Base-by-base conservation (phyloP, 2,329 filamentous ascomycete species). In the Sphaerulina populicola region DNA sequence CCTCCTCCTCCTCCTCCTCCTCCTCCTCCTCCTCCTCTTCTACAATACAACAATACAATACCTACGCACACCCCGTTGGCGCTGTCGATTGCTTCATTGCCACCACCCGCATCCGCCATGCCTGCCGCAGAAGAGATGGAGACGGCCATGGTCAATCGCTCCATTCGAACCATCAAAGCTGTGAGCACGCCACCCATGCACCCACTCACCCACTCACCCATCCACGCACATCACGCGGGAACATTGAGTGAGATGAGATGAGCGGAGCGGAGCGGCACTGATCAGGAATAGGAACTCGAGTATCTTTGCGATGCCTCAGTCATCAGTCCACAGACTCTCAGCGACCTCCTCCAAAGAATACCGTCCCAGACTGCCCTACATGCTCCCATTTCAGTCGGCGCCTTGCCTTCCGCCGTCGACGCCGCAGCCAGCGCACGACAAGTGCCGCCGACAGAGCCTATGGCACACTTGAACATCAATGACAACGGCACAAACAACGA, bases 101-200 rank as follows among this genome's bases (percentile, higher is more conserved):
- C 37, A 15, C 5, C 36, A n/a, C 4, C 12, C 6, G 4, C 12
- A 11, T n/a, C 4, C 12, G 31, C 31, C 31, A 69, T 68, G 66
- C 58, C 61, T 29, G 57, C 60, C 18, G 45, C 57, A 40, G 72
- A 75, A 62, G 68, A 71, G 55, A 71, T 76, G 66, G 71, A 66
- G 54, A 71, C 73, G 53, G 80, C 80, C 41, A 78, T 81, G 78
- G 81, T 84, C 71, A 93, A 91, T 74, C 81, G 88, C 72, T 90
- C 88, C 66, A 81, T 94, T 66, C 84, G 88, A 59, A 85, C 81
- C 64, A 90, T 95, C 74, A 90, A 88, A 74, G 88, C 85, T 66
- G 46, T 49, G 31, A 6, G 46, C 35, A 36, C 10, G 30, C 38
- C 15, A 40, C n/a, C 15, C 38, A 88, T 89, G 74, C 62, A 80